Evolutionary conservation across 2,329 filamentous ascomycete genomes (phyloP).

Genomic region (Claviceps maximensis): DNA sequence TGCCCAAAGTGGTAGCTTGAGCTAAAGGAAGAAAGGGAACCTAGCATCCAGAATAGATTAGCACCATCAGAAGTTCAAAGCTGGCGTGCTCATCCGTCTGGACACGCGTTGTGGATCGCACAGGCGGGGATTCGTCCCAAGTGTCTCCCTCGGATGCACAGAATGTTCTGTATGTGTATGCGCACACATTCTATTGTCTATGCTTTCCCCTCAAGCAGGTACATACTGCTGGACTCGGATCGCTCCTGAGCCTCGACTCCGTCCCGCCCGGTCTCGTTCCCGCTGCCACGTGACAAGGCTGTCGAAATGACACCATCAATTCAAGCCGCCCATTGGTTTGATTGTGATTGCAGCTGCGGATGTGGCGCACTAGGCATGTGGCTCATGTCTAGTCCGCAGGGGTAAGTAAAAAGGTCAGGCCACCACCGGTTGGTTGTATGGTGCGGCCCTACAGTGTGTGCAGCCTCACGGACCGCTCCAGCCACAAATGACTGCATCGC

Average conservation of each 20-base stretch:
- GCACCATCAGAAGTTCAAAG: not conserved
- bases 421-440: too few relatives aligned
- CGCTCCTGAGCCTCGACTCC: not conserved
- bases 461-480: not conserved
- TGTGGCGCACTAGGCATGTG: not conserved
- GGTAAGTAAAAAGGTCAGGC: too few relatives aligned
- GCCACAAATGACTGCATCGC: slow-evolving; percentile 5
- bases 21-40: not conserved
- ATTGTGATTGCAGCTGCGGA: not conserved
- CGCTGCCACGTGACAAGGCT: slow-evolving; percentile 6
- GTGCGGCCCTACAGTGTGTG: not conserved
- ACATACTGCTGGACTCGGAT: too few relatives aligned
- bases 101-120: not conserved
- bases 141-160: not conserved
- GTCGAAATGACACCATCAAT: not conserved
- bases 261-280: not conserved
- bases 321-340: slow-evolving; percentile 1
- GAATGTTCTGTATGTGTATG: not conserved
- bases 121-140: not conserved
- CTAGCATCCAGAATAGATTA: not conserved
- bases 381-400: not conserved
- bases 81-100: not conserved
- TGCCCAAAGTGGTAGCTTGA: not conserved
- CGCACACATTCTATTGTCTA: too few relatives aligned
- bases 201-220: too few relatives aligned